phyloP scores from a whole-genome alignment of 805 yeast genomes.

The Suhomyces xylopsoci region DNA sequence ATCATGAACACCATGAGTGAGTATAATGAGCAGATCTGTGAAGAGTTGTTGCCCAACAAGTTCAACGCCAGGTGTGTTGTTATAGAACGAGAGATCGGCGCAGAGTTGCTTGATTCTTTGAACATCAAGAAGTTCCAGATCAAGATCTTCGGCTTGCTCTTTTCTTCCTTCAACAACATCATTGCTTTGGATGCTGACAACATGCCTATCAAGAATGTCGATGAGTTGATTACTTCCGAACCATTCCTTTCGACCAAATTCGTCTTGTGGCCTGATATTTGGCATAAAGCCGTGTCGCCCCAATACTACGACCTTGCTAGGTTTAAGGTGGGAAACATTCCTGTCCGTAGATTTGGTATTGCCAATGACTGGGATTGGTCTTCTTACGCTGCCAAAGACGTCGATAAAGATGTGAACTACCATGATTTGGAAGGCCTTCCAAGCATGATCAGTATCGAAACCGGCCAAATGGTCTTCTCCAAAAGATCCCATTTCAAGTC shows the following conservation, averaged over 20 bases:
- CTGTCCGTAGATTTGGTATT: constrained; percentile 26
- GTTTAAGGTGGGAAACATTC: constrained; percentile 25
- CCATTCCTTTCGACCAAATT: constrained; percentile 25
- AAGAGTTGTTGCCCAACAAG: constrained; percentile 18
- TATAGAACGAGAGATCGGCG: constrained; percentile 24
- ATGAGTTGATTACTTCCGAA: constrained; percentile 20
- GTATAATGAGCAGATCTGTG: constrained; percentile 26
- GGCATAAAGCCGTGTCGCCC: constrained; percentile 34
- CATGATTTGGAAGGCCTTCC: constrained; percentile 37
- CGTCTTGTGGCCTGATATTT: constrained; percentile 36
- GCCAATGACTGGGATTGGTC: constrained; percentile 22
- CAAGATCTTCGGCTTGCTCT: constrained; percentile 30
- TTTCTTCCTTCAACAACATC: constrained; percentile 32
- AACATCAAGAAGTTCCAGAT: constrained; percentile 23
- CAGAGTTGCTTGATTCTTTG: constrained; percentile 15
- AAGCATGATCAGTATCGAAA: constrained; percentile 25
- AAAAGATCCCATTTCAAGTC: constrained; percentile 30
- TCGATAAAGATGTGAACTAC: constrained; percentile 16
- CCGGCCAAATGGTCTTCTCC: constrained; percentile 36
- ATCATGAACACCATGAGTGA: constrained; percentile 23
- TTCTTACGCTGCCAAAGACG: constrained; percentile 19
- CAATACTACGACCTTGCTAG: constrained; percentile 31
- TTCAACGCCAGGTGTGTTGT: constrained; percentile 27
- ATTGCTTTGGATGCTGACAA: constrained; percentile 34
- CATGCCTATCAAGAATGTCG: constrained; percentile 31